Conservation (phyloP, 2,329 filamentous ascomycete species). For the Paraphaeosphaeria minitans region DNA sequence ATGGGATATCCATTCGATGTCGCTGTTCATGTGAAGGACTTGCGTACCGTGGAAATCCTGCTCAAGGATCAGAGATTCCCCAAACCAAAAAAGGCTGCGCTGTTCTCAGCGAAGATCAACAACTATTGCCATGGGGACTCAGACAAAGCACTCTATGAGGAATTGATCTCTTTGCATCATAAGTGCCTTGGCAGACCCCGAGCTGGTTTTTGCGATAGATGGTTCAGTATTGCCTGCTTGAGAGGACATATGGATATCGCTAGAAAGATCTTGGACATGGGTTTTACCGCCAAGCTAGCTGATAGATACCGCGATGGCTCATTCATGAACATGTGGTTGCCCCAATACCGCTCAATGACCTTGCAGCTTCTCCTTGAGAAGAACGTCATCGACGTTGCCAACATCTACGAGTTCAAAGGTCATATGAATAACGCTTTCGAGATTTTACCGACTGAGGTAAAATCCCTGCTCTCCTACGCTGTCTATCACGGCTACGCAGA, state of each 20-base stretch:
- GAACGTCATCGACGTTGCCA: neutral
- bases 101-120: too few relatives aligned
- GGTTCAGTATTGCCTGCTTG: neutral
- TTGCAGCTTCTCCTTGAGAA: neutral
- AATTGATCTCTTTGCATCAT: too few relatives aligned
- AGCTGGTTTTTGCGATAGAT: neutral
- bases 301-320: neutral
- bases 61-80: neutral
- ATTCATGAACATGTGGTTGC: too few relatives aligned
- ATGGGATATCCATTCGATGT: neutral
- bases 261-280: neutral
- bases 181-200: neutral
- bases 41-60: neutral
- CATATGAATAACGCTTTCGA: too few relatives aligned
- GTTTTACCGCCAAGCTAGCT: neutral
- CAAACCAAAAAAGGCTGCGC: neutral
- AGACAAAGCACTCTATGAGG: too few relatives aligned
- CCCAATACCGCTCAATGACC: too few relatives aligned
- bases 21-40: neutral
- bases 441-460: neutral
- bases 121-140: too few relatives aligned
- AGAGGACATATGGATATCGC: neutral
- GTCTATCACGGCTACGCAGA: neutral
- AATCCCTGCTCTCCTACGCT: neutral
- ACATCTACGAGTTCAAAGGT: neutral